Percentiles rank a stretch among this genome's conserved stretches.
These are phyloP conservation scores for Lentinula aciculospora DNA, from an alignment of 768 basidiomycete species.

Conservation along the genomic window DNA sequence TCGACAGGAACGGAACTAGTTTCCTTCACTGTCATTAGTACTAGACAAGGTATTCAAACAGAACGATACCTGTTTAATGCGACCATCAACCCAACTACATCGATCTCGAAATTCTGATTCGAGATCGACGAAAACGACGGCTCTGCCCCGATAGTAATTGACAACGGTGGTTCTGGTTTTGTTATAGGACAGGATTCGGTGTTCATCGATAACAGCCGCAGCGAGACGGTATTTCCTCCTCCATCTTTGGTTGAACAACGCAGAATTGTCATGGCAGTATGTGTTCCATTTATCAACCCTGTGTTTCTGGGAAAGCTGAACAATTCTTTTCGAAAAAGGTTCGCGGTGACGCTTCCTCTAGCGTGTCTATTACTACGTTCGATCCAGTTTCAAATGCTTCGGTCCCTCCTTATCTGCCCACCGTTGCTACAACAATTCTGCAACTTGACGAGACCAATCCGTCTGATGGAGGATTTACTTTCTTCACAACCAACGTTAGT, in stretches of 20 bases:
- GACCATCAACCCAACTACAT: slow-evolving; percentile 29
- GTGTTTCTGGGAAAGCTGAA: not conserved
- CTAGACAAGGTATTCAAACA: slow-evolving; percentile 21
- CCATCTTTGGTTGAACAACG: not conserved
- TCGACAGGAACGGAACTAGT: not conserved
- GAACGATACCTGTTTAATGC: slow-evolving; percentile 40
- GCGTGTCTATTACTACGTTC: not conserved
- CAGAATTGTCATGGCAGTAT: slow-evolving; percentile 1
- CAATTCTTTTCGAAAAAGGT: not conserved
- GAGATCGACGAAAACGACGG: slow-evolving; percentile 40
- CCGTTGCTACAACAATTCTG: not conserved
- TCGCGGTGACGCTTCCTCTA: not conserved
- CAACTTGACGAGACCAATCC: not conserved
- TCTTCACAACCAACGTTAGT: not conserved
- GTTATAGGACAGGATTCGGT: slow-evolving; percentile 35
- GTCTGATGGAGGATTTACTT: not conserved
- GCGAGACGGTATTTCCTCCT: not conserved
- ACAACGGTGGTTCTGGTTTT: slow-evolving; percentile 40
- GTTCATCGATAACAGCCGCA: slow-evolving; percentile 22
- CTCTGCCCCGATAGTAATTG: slow-evolving; percentile 25
- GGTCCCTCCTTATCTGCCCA: not conserved
- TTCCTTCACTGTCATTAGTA: not conserved
- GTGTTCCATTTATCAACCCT: not conserved
- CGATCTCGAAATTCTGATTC: slow-evolving; percentile 48
- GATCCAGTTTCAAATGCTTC: too few relatives aligned